Evolutionary conservation across 306 rosid genomes (phyloP).

Genomic region (Cucurbita maxima): DNA sequence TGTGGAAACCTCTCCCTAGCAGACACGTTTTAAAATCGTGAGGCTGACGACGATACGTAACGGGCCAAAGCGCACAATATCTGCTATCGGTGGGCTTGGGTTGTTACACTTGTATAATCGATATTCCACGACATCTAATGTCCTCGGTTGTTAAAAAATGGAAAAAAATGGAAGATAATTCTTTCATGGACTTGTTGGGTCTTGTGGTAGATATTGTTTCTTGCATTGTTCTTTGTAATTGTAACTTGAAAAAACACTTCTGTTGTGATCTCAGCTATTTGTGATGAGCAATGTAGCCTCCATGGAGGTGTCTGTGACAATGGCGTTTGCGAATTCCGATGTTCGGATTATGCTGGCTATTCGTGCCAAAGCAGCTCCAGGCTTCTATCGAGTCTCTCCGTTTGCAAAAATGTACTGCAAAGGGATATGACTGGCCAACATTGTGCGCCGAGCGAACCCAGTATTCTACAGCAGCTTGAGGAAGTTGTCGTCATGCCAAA

Average conservation of each 20-base stretch:
- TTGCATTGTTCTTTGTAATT: background rate
- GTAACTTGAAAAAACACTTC: background rate
- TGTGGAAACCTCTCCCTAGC: too few species aligned
- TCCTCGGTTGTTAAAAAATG: background rate
- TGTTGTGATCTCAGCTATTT: conserved; percentile 52
- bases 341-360: conserved; percentile 95
- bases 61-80: too few species aligned
- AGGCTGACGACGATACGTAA: too few species aligned
- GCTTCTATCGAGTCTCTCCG: conserved; percentile 66
- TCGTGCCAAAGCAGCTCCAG: conserved; percentile 87
- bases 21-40: too few species aligned
- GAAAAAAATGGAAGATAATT: background rate
- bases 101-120: background rate
- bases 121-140: background rate
- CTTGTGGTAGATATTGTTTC: background rate
- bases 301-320: conserved; percentile 98
- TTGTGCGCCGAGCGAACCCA: conserved; percentile 91
- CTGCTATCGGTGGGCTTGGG: too few species aligned
- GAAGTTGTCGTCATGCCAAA: conserved; percentile 95
- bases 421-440: conserved; percentile 72
- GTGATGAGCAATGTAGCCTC: conserved; percentile 97
- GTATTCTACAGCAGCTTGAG: conserved; percentile 87
- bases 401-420: conserved; percentile 64
- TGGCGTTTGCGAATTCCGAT: conserved; percentile 93
- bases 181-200: background rate